These are phyloP conservation scores for Diaporthe humulicola DNA, from an alignment of 2,329 filamentous ascomycete genomes.

Conservation along the genomic window DNA sequence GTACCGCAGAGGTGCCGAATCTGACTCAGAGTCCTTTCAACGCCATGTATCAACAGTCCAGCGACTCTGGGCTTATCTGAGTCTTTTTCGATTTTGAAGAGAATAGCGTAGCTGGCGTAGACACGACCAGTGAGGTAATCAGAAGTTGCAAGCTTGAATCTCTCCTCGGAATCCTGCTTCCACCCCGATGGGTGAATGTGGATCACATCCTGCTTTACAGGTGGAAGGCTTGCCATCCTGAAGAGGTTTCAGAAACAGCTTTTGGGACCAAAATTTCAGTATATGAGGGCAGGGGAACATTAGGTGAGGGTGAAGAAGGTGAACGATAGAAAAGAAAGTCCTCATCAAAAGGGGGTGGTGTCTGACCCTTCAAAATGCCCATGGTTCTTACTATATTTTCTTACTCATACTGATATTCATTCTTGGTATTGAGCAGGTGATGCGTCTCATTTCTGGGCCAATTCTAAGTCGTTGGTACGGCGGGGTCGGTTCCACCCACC, in stretches of 20 bases:
- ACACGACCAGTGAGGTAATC: conserved; percentile 49
- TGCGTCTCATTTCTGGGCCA: background rate
- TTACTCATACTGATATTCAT: background rate
- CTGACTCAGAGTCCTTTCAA: conserved; percentile 44
- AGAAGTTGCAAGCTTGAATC: conserved; percentile 52
- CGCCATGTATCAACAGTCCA: conserved; percentile 43
- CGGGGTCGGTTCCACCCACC: background rate
- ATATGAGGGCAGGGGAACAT: too few relatives aligned
- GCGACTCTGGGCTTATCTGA: conserved; percentile 43
- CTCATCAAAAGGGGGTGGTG: too few relatives aligned
- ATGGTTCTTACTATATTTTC: background rate
- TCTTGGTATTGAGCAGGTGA: background rate
- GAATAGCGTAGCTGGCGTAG: conserved; percentile 55
- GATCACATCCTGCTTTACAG: conserved; percentile 38
- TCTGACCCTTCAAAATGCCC: too few relatives aligned
- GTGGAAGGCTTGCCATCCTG: background rate
- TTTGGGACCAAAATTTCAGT: background rate
- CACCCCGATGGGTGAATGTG: conserved; percentile 51
- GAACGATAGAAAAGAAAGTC: background rate
- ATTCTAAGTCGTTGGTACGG: background rate
- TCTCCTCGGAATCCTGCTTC: conserved; percentile 53
- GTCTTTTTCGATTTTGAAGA: conserved; percentile 52
- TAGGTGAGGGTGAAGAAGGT: rapidly evolving
- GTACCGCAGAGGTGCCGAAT: conserved; percentile 53
- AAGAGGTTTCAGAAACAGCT: background rate